Evolutionary conservation across 257 asterid genomes (phyloP).

Genomic region (Ophiorrhiza pumila): DNA sequence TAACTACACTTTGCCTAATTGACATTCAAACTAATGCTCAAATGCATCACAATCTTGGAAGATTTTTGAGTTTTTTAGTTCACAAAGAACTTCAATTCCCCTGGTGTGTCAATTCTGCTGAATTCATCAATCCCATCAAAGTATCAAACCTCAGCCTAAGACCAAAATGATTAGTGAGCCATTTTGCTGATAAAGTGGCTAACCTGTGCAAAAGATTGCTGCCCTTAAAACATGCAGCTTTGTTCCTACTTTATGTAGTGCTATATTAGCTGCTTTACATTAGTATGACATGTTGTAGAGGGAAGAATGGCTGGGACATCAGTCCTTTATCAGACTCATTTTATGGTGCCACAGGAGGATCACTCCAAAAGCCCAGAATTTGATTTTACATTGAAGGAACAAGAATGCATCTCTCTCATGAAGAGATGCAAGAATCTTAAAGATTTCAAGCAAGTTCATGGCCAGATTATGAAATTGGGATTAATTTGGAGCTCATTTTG

Average conservation of each 20-base stretch:
- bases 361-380: slow-evolving; percentile 31
- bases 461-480: slow-evolving; percentile 62
- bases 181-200: background rate
- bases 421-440: slow-evolving; percentile 50
- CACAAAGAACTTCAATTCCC: too few species aligned
- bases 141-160: background rate
- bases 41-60: background rate
- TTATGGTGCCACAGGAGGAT: slow-evolving; percentile 34
- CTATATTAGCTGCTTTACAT: background rate
- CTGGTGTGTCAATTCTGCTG: background rate
- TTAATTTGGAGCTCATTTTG: slow-evolving; percentile 52
- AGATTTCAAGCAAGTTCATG: slow-evolving; percentile 68
- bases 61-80: background rate
- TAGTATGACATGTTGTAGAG: slow-evolving; percentile 28
- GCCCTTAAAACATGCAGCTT: too few species aligned
- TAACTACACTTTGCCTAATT: background rate
- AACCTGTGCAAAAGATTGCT: background rate
- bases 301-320: slow-evolving; percentile 56
- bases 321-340: slow-evolving; percentile 48
- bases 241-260: background rate
- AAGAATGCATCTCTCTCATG: slow-evolving; percentile 51
- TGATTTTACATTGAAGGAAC: slow-evolving; percentile 47
- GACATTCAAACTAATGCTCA: background rate
- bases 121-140: slow-evolving; percentile 2
- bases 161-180: background rate